phyloP scores from a whole-genome alignment of 2,329 filamentous ascomycete genomes.

The Parastagonospora nodorum region DNA sequence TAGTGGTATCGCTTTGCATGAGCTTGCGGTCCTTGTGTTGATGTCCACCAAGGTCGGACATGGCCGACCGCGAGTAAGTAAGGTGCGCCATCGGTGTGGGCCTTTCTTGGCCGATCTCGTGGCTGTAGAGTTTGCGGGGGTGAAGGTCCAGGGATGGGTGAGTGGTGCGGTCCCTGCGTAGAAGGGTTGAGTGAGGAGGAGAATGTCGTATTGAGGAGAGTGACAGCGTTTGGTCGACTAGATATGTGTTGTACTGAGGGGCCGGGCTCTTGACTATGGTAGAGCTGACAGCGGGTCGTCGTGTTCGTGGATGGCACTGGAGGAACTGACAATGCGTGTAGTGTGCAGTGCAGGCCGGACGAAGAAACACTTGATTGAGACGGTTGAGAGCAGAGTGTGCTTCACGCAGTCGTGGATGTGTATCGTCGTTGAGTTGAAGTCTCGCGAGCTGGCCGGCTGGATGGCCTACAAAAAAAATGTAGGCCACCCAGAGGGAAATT shows the following conservation, averaged over 20 bases:
- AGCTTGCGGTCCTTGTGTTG: slow-evolving; percentile 38
- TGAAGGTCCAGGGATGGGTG: too few relatives aligned
- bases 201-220: slow-evolving; percentile 8
- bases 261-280: slow-evolving; percentile 45
- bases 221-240: slow-evolving; percentile 33
- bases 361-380: slow-evolving; percentile 38
- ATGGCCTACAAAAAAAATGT: slow-evolving; percentile 59
- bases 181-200: not conserved
- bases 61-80: slow-evolving; percentile 27
- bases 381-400: slow-evolving; percentile 39
- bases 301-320: slow-evolving; percentile 37
- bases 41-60: slow-evolving; percentile 37
- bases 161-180: not conserved
- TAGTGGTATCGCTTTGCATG: slow-evolving; percentile 27
- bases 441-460: slow-evolving; percentile 84
- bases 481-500: slow-evolving; percentile 80
- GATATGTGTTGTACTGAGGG: slow-evolving; percentile 38
- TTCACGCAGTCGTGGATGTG: slow-evolving; percentile 43
- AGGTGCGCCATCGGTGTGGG: slow-evolving; percentile 32
- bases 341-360: slow-evolving; percentile 39
- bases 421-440: slow-evolving; percentile 60
- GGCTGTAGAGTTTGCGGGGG: too few relatives aligned
- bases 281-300: slow-evolving; percentile 39
- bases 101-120: slow-evolving; percentile 7
- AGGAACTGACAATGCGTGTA: slow-evolving; percentile 39